Base-by-base conservation (phyloP, 2,329 filamentous ascomycete genomes). In the Proliferodiscus dingleyae region DNA sequence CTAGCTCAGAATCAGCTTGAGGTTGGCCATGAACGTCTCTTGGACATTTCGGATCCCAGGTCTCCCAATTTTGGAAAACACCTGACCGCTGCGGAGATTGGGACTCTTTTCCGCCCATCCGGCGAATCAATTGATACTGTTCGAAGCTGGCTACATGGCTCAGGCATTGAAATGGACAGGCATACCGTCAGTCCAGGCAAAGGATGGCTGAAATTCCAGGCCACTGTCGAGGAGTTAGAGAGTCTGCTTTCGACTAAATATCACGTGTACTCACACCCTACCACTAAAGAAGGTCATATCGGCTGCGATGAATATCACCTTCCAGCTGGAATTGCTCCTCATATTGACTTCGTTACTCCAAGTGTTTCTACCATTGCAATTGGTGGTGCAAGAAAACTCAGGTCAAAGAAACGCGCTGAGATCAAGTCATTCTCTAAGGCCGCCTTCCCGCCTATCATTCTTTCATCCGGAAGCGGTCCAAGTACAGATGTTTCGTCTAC, bases 311-410 rank as follows among this genome's bases (percentile, higher is more conserved):
- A 64, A 53, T 75, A 77, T 57, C 71, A 74, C 45, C 61, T 78
- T 7, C 75, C 75, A 0, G 63, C 66, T 26, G 55, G 68, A 26
- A 50, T 78, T 10, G 65, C 66, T 36, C 49, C 63, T 3, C 72
- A 78, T 46, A 64, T 79, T 41, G 75, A 79, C 60, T 78, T 76
- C 58, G 71, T 79, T 36, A 77, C 70, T 0, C 75, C 75, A 8
- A 51, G 52, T 11, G 46, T 48, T 15, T 51, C 50, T n/a, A 34
- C 15, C 6, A 34, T 34, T 34, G 13, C 13, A 30, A 26, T 52
- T 8, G 33, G 33, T 55, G 34, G 46, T 2, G 46, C 52, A 39
- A 45, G 28, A 18, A 24, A 41, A 1, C 13, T 46, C 16, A 24
- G 29, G 37, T 41, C 45, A 22, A 42, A 50, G 21, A 48, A 40